These are phyloP conservation scores for Betula pendula DNA, from an alignment of 306 rosid species.

Conservation along the genomic window DNA sequence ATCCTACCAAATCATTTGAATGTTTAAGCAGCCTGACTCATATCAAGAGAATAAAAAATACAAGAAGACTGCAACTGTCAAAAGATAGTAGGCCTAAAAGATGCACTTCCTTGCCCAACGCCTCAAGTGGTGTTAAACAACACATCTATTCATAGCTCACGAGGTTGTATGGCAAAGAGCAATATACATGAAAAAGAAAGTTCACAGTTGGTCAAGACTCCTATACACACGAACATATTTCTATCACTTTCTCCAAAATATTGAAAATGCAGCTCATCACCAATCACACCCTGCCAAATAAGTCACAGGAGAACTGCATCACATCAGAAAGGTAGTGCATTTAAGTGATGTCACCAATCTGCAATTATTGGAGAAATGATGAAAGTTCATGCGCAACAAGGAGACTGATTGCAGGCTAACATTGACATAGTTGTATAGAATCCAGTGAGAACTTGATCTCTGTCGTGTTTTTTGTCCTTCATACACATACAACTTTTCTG, in stretches of 20 bases:
- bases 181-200: not conserved
- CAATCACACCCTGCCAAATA: not conserved
- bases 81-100: not conserved
- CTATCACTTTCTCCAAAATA: not conserved
- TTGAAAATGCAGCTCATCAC: not conserved
- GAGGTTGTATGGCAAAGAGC: not conserved
- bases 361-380: not conserved
- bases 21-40: not conserved
- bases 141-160: not conserved
- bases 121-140: not conserved
- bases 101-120: not conserved
- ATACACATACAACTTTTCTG: not conserved
- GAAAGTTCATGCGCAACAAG: not conserved
- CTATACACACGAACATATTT: not conserved
- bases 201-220: not conserved
- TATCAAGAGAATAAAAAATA: not conserved
- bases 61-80: not conserved
- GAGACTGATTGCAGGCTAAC: not conserved
- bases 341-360: not conserved
- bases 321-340: not conserved
- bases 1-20: not conserved
- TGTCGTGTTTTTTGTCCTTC: not conserved
- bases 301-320: not conserved
- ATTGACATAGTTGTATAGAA: not conserved
- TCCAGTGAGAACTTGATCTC: not conserved